Base-by-base conservation (phyloP, 2,329 filamentous ascomycete species). In the Chaetomiaceae sp. region DNA sequence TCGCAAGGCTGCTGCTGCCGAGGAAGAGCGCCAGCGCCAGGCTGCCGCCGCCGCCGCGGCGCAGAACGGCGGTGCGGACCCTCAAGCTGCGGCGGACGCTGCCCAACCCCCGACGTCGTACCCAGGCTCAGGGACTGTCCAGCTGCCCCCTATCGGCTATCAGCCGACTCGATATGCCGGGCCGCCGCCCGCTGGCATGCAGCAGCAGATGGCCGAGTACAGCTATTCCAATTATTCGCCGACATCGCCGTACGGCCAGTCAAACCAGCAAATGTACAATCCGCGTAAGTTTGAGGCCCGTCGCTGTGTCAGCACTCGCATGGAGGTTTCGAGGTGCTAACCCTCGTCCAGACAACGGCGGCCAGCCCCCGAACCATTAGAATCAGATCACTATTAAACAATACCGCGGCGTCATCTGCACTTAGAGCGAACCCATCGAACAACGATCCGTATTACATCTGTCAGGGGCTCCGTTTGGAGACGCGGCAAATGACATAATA, bases 121-220 rank as follows among this genome's bases (percentile, higher is more conserved):
- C 71, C 66, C 78, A 60, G 77, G 79, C 42, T 76, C 81, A 38
- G 78, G 84, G 38, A 66, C 73, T 16, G 77, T 81, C 52, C 87
- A 89, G 64, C 74, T 90, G 27, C 87, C 87, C 41, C 87, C 87
- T 2, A 89, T 90, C 64, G 85, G 84, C 11, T 91, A 90, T 64
- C 81, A 86, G 64, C 75, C 81, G 27, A 67, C 75, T 54, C 83
- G 86, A 62, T 90, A 90, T 64, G 79, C 84, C 36, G 77, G 81
- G n/a, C 81, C 84, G 14, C 77, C 81, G 1, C 73, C 76, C 13
- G 73, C 72, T 2, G 73, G 73, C 21, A 78, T 82, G 20, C 75
- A 78, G 59, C 77, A 80, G 62, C 69, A 70, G 13, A 67, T 84
- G 4, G 70, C 78, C 9, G 80, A 85, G 51, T 85, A 85, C 21